Base-by-base conservation (phyloP, 2,329 filamentous ascomycete species). In the Chalaropsis ovoidea region DNA sequence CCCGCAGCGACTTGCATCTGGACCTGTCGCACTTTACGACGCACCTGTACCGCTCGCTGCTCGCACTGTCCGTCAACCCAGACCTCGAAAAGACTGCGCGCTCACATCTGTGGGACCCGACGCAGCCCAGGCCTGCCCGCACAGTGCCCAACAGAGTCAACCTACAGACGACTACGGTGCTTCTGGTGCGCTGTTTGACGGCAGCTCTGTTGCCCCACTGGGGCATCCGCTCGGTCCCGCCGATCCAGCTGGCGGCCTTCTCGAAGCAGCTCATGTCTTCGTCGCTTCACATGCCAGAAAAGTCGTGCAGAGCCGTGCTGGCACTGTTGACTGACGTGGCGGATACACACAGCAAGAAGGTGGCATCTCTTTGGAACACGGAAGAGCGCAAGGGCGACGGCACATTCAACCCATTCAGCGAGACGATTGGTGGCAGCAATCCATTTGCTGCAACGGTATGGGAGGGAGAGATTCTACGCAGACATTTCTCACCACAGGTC, bases 21-120 rank as follows among this genome's bases (percentile, higher is more conserved):
- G 95, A 99, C 74, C 84, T 99, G 45, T 90, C 88, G 71, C 96
- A 92, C 81, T 99, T 99, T 81, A 92, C 90, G 71, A 90, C 88
- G 15, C 89, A 96, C 75, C 88, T 99, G 67, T 99, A 95, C 80
- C 87, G 86, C 70, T 89, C 89, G 17, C 82, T 99, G 4, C 83
- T 93, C 70, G 81, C 87, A 1, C 82, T 96, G 31, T 86, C 88
- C 2, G 79, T 92, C 61, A 88, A 95, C 74, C 81, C 92, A 0
- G 90, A 96, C 73, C 85, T 99, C 70, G 94, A 99, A 74, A 84
- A 89, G 68, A 86, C 88, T 61, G 80, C 80, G 67, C 90, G 87
- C 71, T 87, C 88, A 13, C 79, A 87, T 71, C 81, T 92, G 10
- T 80, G 83, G 0, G 84, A 92, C 72, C 85, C 87, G 2, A 79